phyloP scores from a whole-genome alignment of 2,329 filamentous ascomycete species.

The Raffaelea ambrosiae region DNA sequence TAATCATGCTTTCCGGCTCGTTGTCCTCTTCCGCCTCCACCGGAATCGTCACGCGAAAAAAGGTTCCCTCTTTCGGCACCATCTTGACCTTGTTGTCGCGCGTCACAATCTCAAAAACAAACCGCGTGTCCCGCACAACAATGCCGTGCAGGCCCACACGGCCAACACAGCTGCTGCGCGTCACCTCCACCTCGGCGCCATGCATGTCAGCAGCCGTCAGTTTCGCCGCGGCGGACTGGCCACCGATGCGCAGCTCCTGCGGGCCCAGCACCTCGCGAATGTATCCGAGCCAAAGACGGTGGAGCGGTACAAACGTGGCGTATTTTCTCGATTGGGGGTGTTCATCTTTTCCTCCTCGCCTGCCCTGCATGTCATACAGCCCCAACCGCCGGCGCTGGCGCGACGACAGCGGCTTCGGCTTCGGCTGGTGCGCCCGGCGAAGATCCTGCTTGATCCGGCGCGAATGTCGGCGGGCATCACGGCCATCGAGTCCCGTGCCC shows the following conservation, averaged over 20 bases:
- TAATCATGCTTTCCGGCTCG: slow-evolving; percentile 13
- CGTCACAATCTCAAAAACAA: slow-evolving; percentile 78
- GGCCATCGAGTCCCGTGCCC: slow-evolving; percentile 41
- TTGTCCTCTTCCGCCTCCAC: slow-evolving; percentile 16
- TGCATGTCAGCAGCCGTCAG: slow-evolving; percentile 84
- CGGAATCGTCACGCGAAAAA: slow-evolving; percentile 68
- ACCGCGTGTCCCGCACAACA: slow-evolving; percentile 80
- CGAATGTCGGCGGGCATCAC: slow-evolving; percentile 45
- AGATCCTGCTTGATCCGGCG: slow-evolving; percentile 37
- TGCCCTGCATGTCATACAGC: slow-evolving; percentile 60
- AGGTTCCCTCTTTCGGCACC: slow-evolving; percentile 82
- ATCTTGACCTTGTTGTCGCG: slow-evolving; percentile 60
- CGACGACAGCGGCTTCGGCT: slow-evolving; percentile 65
- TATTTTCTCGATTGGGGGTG: slow-evolving; percentile 23
- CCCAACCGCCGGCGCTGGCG: slow-evolving; percentile 65
- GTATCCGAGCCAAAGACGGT: slow-evolving; percentile 76
- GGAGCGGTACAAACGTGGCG: slow-evolving; percentile 66
- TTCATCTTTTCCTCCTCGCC: neutral
- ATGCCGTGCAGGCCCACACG: slow-evolving; percentile 80
- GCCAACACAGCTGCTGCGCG: slow-evolving; percentile 69
- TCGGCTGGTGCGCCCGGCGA: slow-evolving; percentile 33
- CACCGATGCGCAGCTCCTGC: slow-evolving; percentile 45
- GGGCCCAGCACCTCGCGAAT: slow-evolving; percentile 68
- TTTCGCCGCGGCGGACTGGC: slow-evolving; percentile 58
- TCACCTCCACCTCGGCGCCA: slow-evolving; percentile 74